These are phyloP conservation scores for Russula dissimulans DNA, from an alignment of 768 basidiomycete genomes.

Conservation along the genomic window DNA sequence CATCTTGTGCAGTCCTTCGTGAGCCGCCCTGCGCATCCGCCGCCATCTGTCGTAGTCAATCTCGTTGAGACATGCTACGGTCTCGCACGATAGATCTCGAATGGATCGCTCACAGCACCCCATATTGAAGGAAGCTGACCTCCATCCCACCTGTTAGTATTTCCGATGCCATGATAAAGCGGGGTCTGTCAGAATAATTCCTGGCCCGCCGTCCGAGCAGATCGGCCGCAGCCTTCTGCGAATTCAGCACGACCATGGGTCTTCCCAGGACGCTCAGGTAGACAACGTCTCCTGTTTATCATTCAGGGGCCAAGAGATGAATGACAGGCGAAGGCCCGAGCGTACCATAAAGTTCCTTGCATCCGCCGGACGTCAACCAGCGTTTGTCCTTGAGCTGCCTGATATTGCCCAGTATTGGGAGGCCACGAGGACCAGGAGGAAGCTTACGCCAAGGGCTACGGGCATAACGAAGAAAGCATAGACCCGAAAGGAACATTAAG, in stretches of 20 bases:
- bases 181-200: constrained; percentile 45
- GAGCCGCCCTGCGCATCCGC: constrained; percentile 15
- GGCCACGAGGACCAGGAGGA: constrained; percentile 15
- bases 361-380: constrained; percentile 12
- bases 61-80: background rate
- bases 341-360: constrained; percentile 10
- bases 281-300: constrained; percentile 29
- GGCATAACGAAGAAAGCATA: background rate
- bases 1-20: constrained; percentile 16
- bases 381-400: constrained; percentile 11
- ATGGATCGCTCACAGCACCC: constrained; percentile 3
- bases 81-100: background rate
- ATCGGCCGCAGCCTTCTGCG: constrained; percentile 33
- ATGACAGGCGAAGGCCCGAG: background rate
- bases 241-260: constrained; percentile 40
- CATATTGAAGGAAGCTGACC: constrained; percentile 14
- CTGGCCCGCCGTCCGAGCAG: constrained; percentile 39
- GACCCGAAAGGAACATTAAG: background rate
- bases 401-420: constrained; percentile 15
- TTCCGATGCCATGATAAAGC: constrained; percentile 18
- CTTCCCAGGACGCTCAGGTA: constrained; percentile 38
- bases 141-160: constrained; percentile 16
- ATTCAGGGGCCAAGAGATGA: background rate
- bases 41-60: constrained; percentile 5
- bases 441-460: constrained; percentile 18